phyloP scores from a whole-genome alignment of 495 filamentous ascomycete genomes.

The Aspergillus panamensis region DNA sequence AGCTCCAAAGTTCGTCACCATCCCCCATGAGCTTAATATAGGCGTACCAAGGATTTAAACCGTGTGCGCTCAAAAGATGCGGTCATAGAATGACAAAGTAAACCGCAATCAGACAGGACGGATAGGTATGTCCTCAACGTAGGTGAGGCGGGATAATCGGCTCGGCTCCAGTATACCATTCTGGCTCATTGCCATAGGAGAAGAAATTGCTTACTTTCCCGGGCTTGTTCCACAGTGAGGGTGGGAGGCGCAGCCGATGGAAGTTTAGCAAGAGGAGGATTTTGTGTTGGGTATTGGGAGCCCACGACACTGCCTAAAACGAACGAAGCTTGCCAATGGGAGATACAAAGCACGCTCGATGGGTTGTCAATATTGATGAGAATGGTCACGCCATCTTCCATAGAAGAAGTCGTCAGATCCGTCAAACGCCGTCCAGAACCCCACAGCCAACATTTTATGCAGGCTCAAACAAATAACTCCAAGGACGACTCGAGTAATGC shows the following conservation, averaged over 20 bases:
- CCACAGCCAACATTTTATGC: conserved; percentile 37
- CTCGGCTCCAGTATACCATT: no score
- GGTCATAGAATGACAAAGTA: no score
- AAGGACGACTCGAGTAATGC: conserved; percentile 37
- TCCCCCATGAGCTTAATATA: no score
- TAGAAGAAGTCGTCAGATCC: conserved; percentile 43
- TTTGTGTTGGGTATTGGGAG: neutral
- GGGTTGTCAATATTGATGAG: conserved; percentile 43
- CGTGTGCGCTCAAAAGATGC: no score
- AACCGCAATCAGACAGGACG: no score
- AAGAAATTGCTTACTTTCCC: no score
- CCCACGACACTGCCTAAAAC: conserved; percentile 10
- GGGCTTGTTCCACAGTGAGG: neutral
- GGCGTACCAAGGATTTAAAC: no score
- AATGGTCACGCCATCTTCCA: conserved; percentile 39
- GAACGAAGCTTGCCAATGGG: conserved; percentile 27
- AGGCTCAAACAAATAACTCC: conserved; percentile 40
- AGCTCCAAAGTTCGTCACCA: neutral
- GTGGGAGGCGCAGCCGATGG: neutral
- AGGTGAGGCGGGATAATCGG: no score
- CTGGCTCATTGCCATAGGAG: no score
- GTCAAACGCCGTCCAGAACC: conserved; percentile 44
- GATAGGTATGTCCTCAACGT: no score
- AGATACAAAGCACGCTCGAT: conserved; percentile 44
- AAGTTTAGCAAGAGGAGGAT: neutral